Evolutionary conservation across 371 early-diverging fungal genomes (phyloP).

Genomic region (Choanephora cucurbitarum): DNA sequence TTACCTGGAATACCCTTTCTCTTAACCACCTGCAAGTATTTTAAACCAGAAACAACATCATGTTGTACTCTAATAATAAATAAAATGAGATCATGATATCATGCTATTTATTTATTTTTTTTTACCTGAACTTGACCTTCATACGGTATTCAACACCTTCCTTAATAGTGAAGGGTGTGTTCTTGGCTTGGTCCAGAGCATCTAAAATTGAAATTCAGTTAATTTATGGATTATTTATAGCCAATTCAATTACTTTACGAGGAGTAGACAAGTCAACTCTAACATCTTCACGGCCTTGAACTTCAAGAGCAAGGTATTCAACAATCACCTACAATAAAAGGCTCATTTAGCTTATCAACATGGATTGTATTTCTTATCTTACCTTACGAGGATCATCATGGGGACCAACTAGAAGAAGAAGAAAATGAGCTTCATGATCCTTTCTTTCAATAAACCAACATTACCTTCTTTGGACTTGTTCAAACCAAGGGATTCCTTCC

Average conservation of each 20-base stretch:
- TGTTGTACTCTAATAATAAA: conserved; percentile 74
- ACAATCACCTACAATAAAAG: conserved; percentile 68
- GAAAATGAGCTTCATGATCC: not conserved
- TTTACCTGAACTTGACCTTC: conserved; percentile 86
- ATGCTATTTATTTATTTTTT: not conserved
- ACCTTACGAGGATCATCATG: conserved; percentile 69
- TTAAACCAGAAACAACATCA: conserved; percentile 94
- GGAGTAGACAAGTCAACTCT: conserved; percentile 80
- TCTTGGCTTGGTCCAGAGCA: conserved; percentile 64
- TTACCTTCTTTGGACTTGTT: conserved; percentile 29
- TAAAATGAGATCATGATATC: not conserved
- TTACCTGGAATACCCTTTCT: conserved; percentile 77
- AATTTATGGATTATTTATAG: too few species aligned
- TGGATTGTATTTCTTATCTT: conserved; percentile 53
- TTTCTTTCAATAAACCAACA: too few species aligned
- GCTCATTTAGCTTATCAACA: too few species aligned
- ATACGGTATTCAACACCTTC: conserved; percentile 93
- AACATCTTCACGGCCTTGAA: conserved; percentile 81
- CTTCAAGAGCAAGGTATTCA: conserved; percentile 80
- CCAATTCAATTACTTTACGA: too few species aligned
- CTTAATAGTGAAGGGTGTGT: conserved; percentile 85
- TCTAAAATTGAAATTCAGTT: conserved; percentile 28
- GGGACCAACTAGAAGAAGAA: conserved; percentile 33
- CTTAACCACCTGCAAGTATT: conserved; percentile 93
- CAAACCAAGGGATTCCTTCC: conserved; percentile 95